Evolutionary conservation across 164 flowering plant genomes (phyloP).

Genomic region (Litsea cubeba): DNA sequence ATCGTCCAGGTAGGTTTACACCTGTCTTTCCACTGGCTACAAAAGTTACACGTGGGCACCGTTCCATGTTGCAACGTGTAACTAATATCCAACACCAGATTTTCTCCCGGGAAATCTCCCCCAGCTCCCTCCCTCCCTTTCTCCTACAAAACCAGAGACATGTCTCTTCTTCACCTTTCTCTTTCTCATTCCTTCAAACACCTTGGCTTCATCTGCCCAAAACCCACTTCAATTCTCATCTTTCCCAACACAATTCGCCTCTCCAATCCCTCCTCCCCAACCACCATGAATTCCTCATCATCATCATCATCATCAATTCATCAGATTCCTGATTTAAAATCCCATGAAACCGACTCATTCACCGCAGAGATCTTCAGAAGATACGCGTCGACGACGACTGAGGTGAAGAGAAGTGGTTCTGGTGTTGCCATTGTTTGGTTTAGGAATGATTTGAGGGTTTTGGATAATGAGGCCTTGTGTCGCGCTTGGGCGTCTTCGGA

Average conservation of each 20-base stretch:
- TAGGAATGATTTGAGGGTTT: conserved; percentile 77
- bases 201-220: conserved; percentile 1
- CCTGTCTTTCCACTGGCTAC: not conserved
- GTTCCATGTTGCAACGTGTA: not conserved
- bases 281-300: conserved; percentile 27
- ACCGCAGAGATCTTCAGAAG: conserved; percentile 42
- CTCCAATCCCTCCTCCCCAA: conserved; percentile 1
- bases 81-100: not conserved
- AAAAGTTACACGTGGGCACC: conserved; percentile 7
- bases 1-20: not conserved
- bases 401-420: conserved; percentile 37
- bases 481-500: conserved; percentile 72
- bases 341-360: conserved; percentile 36
- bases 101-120: not conserved
- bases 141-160: not conserved
- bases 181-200: conserved; percentile 1
- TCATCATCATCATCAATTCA: conserved; percentile 10
- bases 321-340: conserved; percentile 39
- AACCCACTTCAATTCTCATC: conserved; percentile 15
- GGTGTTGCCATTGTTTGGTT: conserved; percentile 89
- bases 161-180: not conserved
- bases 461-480: conserved; percentile 76
- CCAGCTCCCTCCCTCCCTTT: no score
- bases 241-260: not conserved
- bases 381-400: conserved; percentile 26